Conservation (phyloP, 2,329 filamentous ascomycete species). For the Aspergillus flavus region DNA sequence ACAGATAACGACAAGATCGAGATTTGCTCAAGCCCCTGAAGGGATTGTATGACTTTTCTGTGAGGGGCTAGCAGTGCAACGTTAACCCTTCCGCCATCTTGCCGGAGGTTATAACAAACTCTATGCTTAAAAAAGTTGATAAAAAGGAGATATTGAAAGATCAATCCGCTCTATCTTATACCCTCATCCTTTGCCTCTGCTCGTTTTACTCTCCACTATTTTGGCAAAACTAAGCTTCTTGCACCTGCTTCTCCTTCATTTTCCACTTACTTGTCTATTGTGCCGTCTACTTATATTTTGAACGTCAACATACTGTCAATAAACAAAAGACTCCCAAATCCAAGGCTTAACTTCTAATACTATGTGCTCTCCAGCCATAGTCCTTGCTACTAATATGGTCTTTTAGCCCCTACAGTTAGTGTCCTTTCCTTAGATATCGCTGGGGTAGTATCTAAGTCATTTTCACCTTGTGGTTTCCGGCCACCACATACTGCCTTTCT, state of each 20-base stretch:
- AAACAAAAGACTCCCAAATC: too few relatives aligned
- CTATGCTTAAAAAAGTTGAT: background rate
- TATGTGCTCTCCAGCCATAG: background rate
- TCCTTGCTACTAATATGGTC: background rate
- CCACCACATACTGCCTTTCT: background rate
- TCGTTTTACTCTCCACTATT: background rate
- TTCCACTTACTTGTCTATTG: background rate
- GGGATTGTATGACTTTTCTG: background rate
- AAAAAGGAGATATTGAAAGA: background rate
- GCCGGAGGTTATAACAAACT: background rate
- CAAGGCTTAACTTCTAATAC: background rate
- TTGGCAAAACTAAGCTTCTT: background rate
- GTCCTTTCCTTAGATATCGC: background rate
- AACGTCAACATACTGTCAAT: too few relatives aligned
- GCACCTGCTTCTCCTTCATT: background rate
- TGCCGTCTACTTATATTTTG: background rate
- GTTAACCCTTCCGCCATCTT: slow-evolving; percentile 1
- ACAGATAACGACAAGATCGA: background rate
- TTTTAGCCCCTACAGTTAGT: background rate
- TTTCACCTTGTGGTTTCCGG: background rate
- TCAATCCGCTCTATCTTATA: background rate
- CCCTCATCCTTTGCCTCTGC: background rate
- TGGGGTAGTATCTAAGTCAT: background rate
- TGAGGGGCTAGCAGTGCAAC: background rate
- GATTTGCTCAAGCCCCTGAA: background rate